Evolutionary conservation across 257 asterid genomes (phyloP).

Genomic region (Solanum sparsipilum): DNA sequence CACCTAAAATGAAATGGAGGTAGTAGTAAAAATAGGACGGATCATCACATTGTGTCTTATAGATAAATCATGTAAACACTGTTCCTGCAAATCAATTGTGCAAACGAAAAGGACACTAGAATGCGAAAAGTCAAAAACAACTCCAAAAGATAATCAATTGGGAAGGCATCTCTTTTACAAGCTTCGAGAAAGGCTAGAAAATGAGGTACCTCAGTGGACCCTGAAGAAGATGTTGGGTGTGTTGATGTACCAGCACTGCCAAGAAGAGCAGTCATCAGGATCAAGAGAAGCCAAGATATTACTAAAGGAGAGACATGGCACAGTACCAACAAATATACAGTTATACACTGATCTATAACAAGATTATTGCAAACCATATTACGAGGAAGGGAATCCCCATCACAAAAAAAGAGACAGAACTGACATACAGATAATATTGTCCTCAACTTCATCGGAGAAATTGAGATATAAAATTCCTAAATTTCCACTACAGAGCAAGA

Average conservation of each 20-base stretch:
- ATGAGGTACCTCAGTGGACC: constrained; percentile 55
- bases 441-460: neutral
- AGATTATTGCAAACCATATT: neutral
- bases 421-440: neutral
- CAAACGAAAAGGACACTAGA: neutral
- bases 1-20: neutral
- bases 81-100: neutral
- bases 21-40: neutral
- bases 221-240: constrained; percentile 61
- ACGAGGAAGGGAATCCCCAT: neutral
- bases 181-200: constrained; percentile 3
- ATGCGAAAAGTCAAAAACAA: neutral
- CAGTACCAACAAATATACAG: neutral
- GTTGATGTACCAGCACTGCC: constrained; percentile 49
- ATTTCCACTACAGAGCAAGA: neutral
- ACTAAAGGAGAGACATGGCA: neutral
- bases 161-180: neutral
- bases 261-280: constrained; percentile 14
- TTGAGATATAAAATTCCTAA: neutral
- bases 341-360: neutral
- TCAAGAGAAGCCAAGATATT: neutral
- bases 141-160: neutral
- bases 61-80: neutral
- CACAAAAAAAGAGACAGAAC: neutral
- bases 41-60: neutral